phyloP scores from a whole-genome alignment of 2,329 filamentous ascomycete genomes.

The Penicillium sp. region DNA sequence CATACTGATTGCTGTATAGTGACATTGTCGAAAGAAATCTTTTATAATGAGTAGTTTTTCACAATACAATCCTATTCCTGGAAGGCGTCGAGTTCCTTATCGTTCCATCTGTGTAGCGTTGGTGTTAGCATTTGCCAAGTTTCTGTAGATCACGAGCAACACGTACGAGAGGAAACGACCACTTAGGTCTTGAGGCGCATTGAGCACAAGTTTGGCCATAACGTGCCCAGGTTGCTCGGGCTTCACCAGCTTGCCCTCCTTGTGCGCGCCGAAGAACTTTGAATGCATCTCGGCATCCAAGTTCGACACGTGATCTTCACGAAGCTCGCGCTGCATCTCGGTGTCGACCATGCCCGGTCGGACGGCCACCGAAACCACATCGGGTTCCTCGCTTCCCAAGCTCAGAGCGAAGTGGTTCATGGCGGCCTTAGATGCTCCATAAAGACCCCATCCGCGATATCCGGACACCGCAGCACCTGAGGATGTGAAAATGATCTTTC shows the following conservation, averaged over 20 bases:
- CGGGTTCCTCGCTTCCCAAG: constrained; percentile 26
- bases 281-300: constrained; percentile 55
- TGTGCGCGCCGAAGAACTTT: constrained; percentile 65
- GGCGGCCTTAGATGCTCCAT: constrained; percentile 34
- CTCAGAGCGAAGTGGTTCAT: constrained; percentile 30
- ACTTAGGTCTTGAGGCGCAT: constrained; percentile 60
- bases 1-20: constrained; percentile 25
- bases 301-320: constrained; percentile 60
- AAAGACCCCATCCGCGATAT: constrained; percentile 33
- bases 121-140: constrained; percentile 22
- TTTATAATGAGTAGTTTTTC: neutral
- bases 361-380: constrained; percentile 24
- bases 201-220: constrained; percentile 70
- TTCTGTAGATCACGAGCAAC: constrained; percentile 4
- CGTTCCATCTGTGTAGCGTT: constrained; percentile 40
- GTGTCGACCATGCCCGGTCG: constrained; percentile 33
- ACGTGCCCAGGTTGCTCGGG: constrained; percentile 82
- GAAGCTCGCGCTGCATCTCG: constrained; percentile 52
- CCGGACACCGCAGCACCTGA: constrained; percentile 29
- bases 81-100: constrained; percentile 38
- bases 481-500: constrained; percentile 33
- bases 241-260: constrained; percentile 64
- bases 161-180: constrained; percentile 61
- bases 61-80: constrained; percentile 29
- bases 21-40: neutral